A percentile compares a stretch with the other conserved stretches of the same genome.
phyloP scores from a whole-genome alignment of 371 early-diverging fungal species.

The Mortierella sp. region DNA sequence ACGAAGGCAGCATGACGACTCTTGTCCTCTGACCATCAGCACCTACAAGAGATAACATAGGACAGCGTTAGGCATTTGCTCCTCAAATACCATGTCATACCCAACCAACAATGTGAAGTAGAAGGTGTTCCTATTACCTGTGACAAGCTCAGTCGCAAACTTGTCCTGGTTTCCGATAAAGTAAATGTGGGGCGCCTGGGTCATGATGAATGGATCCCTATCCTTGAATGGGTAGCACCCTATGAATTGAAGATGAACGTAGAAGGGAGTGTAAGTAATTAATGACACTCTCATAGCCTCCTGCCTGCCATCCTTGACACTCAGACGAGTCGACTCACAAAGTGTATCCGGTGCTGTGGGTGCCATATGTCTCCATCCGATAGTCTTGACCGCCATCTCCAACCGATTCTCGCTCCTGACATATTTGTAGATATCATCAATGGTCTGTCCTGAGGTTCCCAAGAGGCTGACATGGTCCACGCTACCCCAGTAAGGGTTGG shows the following conservation, averaged over 20 bases:
- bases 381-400: slow-evolving; percentile 74
- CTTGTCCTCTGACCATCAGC: slow-evolving; percentile 66
- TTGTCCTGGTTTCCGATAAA: slow-evolving; percentile 91
- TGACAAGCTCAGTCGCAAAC: slow-evolving; percentile 73
- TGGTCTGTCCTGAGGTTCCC: slow-evolving; percentile 88
- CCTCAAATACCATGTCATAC: background rate
- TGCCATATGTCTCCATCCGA: slow-evolving; percentile 89
- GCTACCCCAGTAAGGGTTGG: slow-evolving; percentile 86
- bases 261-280: too few relatives aligned
- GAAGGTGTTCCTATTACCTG: slow-evolving; percentile 58
- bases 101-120: background rate
- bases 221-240: slow-evolving; percentile 91
- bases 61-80: background rate
- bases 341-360: slow-evolving; percentile 96
- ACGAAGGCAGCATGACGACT: slow-evolving; percentile 77
- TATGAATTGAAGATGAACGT: slow-evolving; percentile 21
- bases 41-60: slow-evolving; percentile 37
- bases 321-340: slow-evolving; percentile 63
- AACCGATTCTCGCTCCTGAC: slow-evolving; percentile 68
- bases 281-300: background rate
- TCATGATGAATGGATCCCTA: slow-evolving; percentile 88
- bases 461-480: slow-evolving; percentile 77
- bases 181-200: slow-evolving; percentile 83
- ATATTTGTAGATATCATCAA: slow-evolving; percentile 88
- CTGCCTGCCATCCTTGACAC: too few relatives aligned